These are phyloP conservation scores for Parmelia sp. DNA, from an alignment of 495 filamentous ascomycete genomes.

Conservation along the genomic window DNA sequence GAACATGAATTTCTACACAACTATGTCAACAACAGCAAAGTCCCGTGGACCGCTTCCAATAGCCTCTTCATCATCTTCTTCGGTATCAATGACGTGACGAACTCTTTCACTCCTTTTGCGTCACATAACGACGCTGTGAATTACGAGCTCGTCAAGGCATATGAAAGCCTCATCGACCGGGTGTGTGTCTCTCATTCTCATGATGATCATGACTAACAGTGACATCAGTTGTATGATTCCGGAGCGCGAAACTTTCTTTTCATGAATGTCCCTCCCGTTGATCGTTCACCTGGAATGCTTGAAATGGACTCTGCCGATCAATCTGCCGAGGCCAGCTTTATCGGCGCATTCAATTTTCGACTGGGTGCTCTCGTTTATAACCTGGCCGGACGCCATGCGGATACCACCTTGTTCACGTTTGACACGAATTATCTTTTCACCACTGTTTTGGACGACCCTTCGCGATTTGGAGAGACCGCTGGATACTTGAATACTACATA, in stretches of 20 bases:
- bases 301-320: conserved; percentile 9
- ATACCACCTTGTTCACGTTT: conserved; percentile 33
- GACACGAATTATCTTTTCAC: conserved; percentile 46
- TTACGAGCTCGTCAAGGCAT: conserved; percentile 46
- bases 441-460: conserved; percentile 48
- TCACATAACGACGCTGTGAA: conserved; percentile 36
- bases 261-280: conserved; percentile 66
- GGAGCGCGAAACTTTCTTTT: conserved; percentile 74
- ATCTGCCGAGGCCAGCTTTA: conserved; percentile 20
- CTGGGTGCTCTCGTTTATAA: conserved; percentile 23
- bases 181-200: conserved; percentile 19
- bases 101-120: conserved; percentile 45
- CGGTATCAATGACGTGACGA: conserved; percentile 41
- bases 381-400: conserved; percentile 18
- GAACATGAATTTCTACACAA: conserved; percentile 37
- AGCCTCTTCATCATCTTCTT: conserved; percentile 39
- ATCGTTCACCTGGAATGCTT: conserved; percentile 36
- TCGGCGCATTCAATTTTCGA: conserved; percentile 25
- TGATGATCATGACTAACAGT: neutral
- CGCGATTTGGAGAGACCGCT: conserved; percentile 37
- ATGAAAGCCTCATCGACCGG: conserved; percentile 47
- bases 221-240: conserved; percentile 50
- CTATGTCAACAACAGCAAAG: conserved; percentile 27
- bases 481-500: conserved; percentile 48
- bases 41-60: conserved; percentile 31